Percentiles rank a stretch among this genome's conserved stretches.
Evolutionary conservation across 1,284 basidiomycete species (phyloP).

Genomic region (Ustilago lituana): DNA sequence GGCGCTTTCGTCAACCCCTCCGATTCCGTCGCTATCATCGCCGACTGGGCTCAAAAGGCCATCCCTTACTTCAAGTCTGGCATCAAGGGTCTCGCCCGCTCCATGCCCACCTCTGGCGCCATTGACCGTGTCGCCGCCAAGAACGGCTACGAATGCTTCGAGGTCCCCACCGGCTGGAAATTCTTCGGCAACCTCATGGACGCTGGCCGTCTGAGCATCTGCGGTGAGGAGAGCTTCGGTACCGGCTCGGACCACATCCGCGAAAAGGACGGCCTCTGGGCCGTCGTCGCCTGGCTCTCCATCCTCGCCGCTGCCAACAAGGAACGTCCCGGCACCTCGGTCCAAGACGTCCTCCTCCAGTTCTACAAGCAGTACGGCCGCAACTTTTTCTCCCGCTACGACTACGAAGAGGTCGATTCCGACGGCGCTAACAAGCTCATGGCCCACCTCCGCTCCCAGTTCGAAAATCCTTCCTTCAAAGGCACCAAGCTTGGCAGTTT

Average conservation of each 20-base stretch:
- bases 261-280: constrained; percentile 99
- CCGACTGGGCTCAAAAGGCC: constrained; percentile 88
- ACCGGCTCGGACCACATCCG: constrained; percentile 99
- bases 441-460: constrained; percentile 77
- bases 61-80: constrained; percentile 95
- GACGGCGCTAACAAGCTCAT: constrained; percentile 89
- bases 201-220: constrained; percentile 94
- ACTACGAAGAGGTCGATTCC: constrained; percentile 96
- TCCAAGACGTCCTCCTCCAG: constrained; percentile 72
- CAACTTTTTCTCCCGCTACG: constrained; percentile 95
- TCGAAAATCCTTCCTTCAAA: constrained; percentile 73
- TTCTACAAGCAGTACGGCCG: constrained; percentile 95
- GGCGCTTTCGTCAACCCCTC: constrained; percentile 97
- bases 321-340: constrained; percentile 69
- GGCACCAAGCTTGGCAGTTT: constrained; percentile 73
- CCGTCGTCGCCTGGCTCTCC: constrained; percentile 94
- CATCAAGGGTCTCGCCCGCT: constrained; percentile 91
- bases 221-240: constrained; percentile 97
- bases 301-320: constrained; percentile 93
- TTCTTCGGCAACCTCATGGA: constrained; percentile 99
- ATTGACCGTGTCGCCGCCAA: constrained; percentile 96
- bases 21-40: constrained; percentile 98
- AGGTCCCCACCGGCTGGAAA: constrained; percentile 99
- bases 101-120: constrained; percentile 96
- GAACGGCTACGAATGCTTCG: constrained; percentile 91